Evolutionary conservation across 176 grass and related monocot species (phyloP), one percentile per base, ranked within the genome.

Genomic region (Phragmites australis): DNA sequence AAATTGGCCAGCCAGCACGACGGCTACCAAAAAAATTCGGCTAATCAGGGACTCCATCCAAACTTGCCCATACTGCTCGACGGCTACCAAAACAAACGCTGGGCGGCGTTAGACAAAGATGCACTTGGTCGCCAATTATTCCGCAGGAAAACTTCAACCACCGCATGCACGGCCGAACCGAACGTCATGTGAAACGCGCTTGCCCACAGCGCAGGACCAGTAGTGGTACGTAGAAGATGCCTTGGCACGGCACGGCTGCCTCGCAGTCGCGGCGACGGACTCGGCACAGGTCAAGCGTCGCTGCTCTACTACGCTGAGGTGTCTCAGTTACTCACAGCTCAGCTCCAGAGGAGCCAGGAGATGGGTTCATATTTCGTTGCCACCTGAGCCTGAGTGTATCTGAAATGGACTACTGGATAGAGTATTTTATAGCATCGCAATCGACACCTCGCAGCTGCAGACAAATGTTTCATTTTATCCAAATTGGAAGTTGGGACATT

Each of bases 311-410:
- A 32, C 17, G 4, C 0, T 7, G 27, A 61, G 12, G n/a, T 2
- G 3, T 74, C 57, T 54, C 65, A 27, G 79, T 75, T 78, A 13
- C 58, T 26, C 74, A 86, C 74, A 86, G 87, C 87, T 76, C 82
- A 85, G 54, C 15, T 80, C 69, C 61, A 70, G 52, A 69, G 61
- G 10, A 74, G 14, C 43, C 70, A 18, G 2, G 42, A 18, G 43
- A 11, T 23, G 25, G 27, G 68, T 42, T 46, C 31, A 0, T 7
- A 27, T 55, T 26, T 45, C 23, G 65, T 62, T 43, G 40, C 47
- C 79, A 77, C 16, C 16, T 2, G 23, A 51, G 1, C 7, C 34
- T 27, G 43, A 4, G 22, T n/a, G 12, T 59, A 2, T 58, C 8
- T 51, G 60, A 14, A 68, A 45, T 19, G 13, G 50, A 52, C 59